Percentiles rank a stretch among this genome's conserved stretches.
Conservation (phyloP, 2,329 filamentous ascomycete genomes). For the Monascus ruber region DNA sequence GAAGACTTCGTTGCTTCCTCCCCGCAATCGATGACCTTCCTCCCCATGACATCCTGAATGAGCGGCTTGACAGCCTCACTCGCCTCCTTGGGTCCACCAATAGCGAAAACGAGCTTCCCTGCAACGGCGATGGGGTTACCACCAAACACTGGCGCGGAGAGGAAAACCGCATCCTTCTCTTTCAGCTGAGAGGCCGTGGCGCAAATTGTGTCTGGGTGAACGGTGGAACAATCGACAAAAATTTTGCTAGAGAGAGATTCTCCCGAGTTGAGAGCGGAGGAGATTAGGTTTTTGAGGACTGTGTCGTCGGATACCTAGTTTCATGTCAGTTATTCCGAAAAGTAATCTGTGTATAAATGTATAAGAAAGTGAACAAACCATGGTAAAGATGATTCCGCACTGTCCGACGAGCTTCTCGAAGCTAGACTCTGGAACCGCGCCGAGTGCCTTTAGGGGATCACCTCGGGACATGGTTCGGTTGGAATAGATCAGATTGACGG, state of each 20-base stretch:
- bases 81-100: slow-evolving; percentile 27
- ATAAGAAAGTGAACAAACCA: slow-evolving; percentile 12
- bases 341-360: slow-evolving; percentile 1
- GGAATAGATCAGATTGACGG: slow-evolving; percentile 24
- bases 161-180: slow-evolving; percentile 24
- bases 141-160: slow-evolving; percentile 35
- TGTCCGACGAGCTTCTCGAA: slow-evolving; percentile 24
- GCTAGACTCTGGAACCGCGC: slow-evolving; percentile 20
- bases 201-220: slow-evolving; percentile 60
- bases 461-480: slow-evolving; percentile 33
- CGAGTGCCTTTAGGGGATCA: slow-evolving; percentile 23
- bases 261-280: slow-evolving; percentile 13
- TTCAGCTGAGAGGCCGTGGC: slow-evolving; percentile 21
- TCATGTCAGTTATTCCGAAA: neutral
- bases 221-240: slow-evolving; percentile 76
- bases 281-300: slow-evolving; percentile 22
- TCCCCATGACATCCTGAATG: slow-evolving; percentile 34
- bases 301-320: slow-evolving; percentile 30
- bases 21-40: slow-evolving; percentile 33
- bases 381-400: slow-evolving; percentile 30
- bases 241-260: slow-evolving; percentile 55
- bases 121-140: slow-evolving; percentile 33
- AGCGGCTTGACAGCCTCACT: slow-evolving; percentile 27
- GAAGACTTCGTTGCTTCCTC: slow-evolving; percentile 32
- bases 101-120: slow-evolving; percentile 36